Base-by-base conservation (phyloP, 352 stramenopile genomes). In the Pythium rhizo-oryzae region DNA sequence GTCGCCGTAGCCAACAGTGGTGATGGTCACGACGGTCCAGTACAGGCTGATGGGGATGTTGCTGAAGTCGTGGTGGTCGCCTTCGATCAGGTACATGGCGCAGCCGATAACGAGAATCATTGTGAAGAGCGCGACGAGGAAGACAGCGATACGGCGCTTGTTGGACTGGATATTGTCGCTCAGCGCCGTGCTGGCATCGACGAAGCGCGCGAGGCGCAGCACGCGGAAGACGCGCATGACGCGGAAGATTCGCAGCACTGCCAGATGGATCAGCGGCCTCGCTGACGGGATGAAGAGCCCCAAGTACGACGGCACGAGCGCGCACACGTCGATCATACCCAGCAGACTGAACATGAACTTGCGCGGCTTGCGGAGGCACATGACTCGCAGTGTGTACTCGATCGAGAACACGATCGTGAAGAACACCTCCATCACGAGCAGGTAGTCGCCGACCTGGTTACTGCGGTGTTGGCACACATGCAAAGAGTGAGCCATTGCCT, bases 31-130 rank as follows among this genome's bases (percentile, higher is more conserved):
- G 33, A 96, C 85, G 2, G 88, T 92, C 85, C 88, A 96, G 72
- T 96, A 96, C 18, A 96, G 74, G 66, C 86, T 94, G 52, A 93
- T 83, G 9, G 88, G 88, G 63, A 96, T 96, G 65, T 94, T 96
- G n/a, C 76, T 84, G 52, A 92, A 94, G 52, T 70, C 79, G 53
- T 91, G 61, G n/a, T n/a, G n/a, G 56, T 89, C 86, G 2, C 83
- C 84, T 73, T 94, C 86, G 47, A 94, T 92, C 23, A 94, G 74
- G 39, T 94, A 94, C 82, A 94, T 94, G 28, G 83, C 82, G 50
- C 81, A 92, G 1, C 85, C 85, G 57, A 94, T 94, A 28, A 94
- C 84, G 23, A 92, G 69, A 50, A 92, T 91, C 39, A 94, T 77
- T 1, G 82, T 91, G 52, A 90, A 91, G 12, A 90, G 62, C 24